Evolutionary conservation across 345 rosid species (phyloP).

Genomic region (Sisymbrium altissimum): DNA sequence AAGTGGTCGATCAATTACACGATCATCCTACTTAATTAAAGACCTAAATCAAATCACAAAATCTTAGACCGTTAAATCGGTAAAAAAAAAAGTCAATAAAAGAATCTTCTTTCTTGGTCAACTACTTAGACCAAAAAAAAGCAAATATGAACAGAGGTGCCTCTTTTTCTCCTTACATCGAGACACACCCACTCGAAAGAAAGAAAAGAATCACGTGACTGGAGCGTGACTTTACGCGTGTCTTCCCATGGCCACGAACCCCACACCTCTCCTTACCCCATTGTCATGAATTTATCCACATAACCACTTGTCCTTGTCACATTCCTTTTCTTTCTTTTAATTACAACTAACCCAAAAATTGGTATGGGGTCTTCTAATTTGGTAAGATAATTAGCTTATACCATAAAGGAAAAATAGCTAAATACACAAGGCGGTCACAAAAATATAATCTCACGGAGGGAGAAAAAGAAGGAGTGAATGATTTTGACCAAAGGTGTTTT

Average conservation of each 20-base stretch:
- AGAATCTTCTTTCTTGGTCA: constrained; percentile 22
- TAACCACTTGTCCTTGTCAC: constrained; percentile 22
- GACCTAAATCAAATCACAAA: neutral
- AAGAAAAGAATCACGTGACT: constrained; percentile 34
- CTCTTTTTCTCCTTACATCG: constrained; percentile 23
- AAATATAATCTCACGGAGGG: neutral
- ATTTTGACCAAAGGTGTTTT: constrained; percentile 26
- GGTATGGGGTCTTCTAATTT: constrained; percentile 9
- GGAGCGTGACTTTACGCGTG: constrained; percentile 31
- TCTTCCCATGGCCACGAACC: constrained; percentile 12
- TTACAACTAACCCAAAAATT: neutral
- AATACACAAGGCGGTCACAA: constrained; percentile 3
- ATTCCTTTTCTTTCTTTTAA: neutral
- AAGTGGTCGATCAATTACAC: neutral
- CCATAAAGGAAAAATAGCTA: neutral
- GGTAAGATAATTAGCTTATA: neutral
- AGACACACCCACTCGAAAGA: constrained; percentile 16
- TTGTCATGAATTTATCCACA: constrained; percentile 29
- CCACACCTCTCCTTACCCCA: constrained; percentile 13
- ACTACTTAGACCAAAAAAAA: constrained; percentile 15
- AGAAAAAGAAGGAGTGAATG: neutral
- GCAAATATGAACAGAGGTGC: constrained; percentile 18
- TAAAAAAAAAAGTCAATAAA: neutral
- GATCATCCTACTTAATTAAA: neutral
- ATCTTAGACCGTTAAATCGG: neutral